These are phyloP conservation scores for Russula griseocarnosa DNA, from an alignment of 768 basidiomycete species.

Conservation along the genomic window DNA sequence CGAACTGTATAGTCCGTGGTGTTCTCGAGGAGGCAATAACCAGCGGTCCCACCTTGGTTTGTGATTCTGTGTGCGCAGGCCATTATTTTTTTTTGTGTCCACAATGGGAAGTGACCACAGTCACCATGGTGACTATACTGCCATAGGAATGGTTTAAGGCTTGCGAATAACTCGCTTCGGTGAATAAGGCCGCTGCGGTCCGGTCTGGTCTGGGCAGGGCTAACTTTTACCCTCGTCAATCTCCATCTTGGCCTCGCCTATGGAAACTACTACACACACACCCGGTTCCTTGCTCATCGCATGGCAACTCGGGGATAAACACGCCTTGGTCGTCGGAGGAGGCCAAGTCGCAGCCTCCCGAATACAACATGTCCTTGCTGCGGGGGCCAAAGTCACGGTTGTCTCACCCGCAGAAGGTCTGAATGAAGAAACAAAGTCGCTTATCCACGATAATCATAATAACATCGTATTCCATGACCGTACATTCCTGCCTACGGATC, in stretches of 20 bases:
- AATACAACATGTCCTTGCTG: constrained; percentile 76
- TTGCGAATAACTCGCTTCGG: background rate
- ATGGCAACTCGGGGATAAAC: constrained; percentile 83
- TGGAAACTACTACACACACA: background rate
- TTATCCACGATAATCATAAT: constrained; percentile 45
- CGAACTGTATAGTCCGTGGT: background rate
- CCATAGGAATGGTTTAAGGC: too few relatives aligned
- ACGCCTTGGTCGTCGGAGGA: constrained; percentile 89
- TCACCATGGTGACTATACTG: background rate
- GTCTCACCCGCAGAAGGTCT: constrained; percentile 69
- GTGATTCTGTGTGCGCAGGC: too few relatives aligned
- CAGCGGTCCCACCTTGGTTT: background rate
- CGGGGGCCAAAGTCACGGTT: constrained; percentile 75
- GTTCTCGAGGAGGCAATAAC: background rate
- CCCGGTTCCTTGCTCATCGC: constrained; percentile 79
- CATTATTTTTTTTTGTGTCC: background rate
- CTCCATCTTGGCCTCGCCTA: background rate
- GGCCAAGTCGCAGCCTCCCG: constrained; percentile 89
- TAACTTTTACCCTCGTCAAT: too few relatives aligned
- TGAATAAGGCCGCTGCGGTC: background rate
- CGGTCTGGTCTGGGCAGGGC: too few relatives aligned
- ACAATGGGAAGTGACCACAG: background rate
- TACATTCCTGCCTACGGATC: constrained; percentile 61
- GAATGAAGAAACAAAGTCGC: constrained; percentile 50
- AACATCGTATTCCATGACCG: constrained; percentile 71